Percentiles rank a stretch among this genome's conserved stretches.
Conservation (phyloP, 371 early-diverging fungal species). For the Gilbertella persicaria region DNA sequence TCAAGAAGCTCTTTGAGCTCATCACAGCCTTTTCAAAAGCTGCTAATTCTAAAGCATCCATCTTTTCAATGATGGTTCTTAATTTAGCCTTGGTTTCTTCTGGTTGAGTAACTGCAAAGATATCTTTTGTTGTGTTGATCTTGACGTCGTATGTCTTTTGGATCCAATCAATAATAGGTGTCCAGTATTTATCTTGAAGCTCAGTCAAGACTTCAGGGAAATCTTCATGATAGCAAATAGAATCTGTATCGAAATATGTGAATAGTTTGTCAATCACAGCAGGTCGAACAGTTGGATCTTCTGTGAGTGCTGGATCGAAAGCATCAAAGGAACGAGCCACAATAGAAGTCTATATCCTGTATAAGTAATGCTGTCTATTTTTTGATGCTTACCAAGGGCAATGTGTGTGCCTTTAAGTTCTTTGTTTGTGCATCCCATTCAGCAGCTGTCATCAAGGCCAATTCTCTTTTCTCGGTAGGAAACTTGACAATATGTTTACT, state of each 20-base stretch:
- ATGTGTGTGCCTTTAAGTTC: constrained; percentile 77
- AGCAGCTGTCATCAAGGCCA: constrained; percentile 84
- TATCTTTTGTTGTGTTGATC: constrained; percentile 72
- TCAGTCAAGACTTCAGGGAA: constrained; percentile 75
- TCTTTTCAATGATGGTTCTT: constrained; percentile 51
- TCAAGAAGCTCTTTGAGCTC: constrained; percentile 88
- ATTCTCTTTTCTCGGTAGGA: constrained; percentile 51
- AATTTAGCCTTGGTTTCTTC: constrained; percentile 61
- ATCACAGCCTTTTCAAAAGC: constrained; percentile 91
- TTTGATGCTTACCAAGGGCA: constrained; percentile 73
- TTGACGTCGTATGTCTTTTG: constrained; percentile 64
- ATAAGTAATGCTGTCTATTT: neutral
- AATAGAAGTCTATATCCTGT: constrained; percentile 73
- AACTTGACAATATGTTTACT: constrained; percentile 70
- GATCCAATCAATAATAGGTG: constrained; percentile 83
- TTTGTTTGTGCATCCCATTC: constrained; percentile 93
- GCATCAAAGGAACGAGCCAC: constrained; percentile 83
- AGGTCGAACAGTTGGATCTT: constrained; percentile 45
- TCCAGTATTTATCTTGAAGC: constrained; percentile 82
- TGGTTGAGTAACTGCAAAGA: constrained; percentile 71
- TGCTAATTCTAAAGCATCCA: constrained; percentile 73
- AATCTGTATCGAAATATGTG: constrained; percentile 86
- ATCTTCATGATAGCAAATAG: constrained; percentile 83
- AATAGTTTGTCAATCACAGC: constrained; percentile 77
- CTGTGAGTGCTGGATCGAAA: constrained; percentile 44